Evolutionary conservation across 352 stramenopile genomes (phyloP).

Genomic region (Phytophthora pisi): DNA sequence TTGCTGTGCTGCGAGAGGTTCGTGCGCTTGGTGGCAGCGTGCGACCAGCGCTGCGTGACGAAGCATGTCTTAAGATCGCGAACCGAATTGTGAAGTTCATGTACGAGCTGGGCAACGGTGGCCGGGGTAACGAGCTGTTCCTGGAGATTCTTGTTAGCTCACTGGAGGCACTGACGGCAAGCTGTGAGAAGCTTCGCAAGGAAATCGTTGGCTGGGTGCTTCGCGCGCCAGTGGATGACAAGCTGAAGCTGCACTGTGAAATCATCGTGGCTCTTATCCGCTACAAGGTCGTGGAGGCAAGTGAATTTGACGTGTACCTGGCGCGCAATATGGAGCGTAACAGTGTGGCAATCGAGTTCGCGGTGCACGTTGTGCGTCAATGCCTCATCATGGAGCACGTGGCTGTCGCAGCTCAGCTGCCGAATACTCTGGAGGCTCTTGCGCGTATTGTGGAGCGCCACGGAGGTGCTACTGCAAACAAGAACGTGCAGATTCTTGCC

Average conservation of each 20-base stretch:
- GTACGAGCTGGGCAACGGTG: conserved; percentile 91
- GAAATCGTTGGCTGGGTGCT: conserved; percentile 95
- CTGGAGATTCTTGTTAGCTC: conserved; percentile 96
- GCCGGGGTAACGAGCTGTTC: conserved; percentile 91
- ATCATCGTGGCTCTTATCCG: conserved; percentile 95
- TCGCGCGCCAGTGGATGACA: conserved; percentile 93
- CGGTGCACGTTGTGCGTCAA: conserved; percentile 94
- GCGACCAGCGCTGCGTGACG: conserved; percentile 81
- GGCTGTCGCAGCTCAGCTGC: conserved; percentile 87
- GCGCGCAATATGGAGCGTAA: conserved; percentile 96
- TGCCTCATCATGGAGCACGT: conserved; percentile 95
- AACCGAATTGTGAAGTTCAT: conserved; percentile 98
- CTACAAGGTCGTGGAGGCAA: conserved; percentile 93
- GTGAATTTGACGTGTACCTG: conserved; percentile 95
- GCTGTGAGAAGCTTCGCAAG: conserved; percentile 93
- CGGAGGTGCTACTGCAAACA: conserved; percentile 69
- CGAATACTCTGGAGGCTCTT: conserved; percentile 94
- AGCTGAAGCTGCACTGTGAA: conserved; percentile 96
- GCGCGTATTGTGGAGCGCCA: conserved; percentile 85
- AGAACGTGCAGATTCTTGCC: conserved; percentile 87
- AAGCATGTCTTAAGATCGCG: conserved; percentile 95
- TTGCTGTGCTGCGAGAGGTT: conserved; percentile 81
- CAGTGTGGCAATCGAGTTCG: conserved; percentile 96
- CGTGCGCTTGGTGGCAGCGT: conserved; percentile 74
- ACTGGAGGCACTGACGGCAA: conserved; percentile 93